phyloP scores from a whole-genome alignment of 306 rosid species.

The Vigna reflexopilosa region DNA sequence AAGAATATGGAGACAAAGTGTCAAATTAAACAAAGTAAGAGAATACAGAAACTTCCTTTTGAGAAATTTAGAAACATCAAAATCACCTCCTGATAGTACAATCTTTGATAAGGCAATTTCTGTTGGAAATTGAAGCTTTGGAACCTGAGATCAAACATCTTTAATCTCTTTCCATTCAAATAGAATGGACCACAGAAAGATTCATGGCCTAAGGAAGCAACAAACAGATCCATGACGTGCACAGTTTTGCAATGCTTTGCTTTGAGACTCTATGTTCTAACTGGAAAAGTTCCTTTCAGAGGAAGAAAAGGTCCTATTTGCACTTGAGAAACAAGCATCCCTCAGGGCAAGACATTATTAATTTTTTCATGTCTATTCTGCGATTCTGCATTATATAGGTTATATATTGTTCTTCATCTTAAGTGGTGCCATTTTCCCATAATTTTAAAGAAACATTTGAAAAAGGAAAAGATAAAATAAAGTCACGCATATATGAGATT shows the following conservation, averaged over 20 bases:
- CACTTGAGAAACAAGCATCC: too few species aligned
- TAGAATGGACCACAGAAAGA: background rate
- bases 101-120: background rate
- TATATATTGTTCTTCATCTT: background rate
- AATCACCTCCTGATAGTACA: background rate
- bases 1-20: background rate
- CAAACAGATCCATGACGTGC: background rate
- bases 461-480: background rate
- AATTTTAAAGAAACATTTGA: background rate
- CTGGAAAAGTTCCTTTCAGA: conserved; percentile 9
- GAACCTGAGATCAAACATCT: background rate
- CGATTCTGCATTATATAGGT: background rate
- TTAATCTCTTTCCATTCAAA: background rate
- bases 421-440: background rate
- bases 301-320: background rate
- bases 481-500: background rate
- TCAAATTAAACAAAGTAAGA: background rate
- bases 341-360: background rate
- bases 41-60: background rate
- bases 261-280: background rate
- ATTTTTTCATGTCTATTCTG: background rate
- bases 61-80: background rate
- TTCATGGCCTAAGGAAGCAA: background rate
- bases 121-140: background rate
- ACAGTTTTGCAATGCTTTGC: background rate